These are phyloP conservation scores for Phytopythium helicoides DNA, from an alignment of 352 stramenopile species.

Conservation along the genomic window DNA sequence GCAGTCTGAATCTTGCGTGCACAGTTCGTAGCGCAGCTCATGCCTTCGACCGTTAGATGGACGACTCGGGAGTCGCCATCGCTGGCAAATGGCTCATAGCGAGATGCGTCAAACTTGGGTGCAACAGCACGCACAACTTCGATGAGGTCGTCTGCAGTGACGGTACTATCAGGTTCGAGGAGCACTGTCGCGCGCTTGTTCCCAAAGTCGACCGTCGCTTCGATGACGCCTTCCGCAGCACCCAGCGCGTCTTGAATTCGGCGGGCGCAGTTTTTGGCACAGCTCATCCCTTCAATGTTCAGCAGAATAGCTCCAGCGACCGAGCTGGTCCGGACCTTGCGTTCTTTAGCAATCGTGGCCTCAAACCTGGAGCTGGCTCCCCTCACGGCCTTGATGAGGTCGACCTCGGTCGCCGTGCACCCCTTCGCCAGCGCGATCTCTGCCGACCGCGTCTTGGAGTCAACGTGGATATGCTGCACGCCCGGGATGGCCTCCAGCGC, in stretches of 20 bases:
- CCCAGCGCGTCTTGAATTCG: conserved; percentile 61
- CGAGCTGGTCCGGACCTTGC: conserved; percentile 41
- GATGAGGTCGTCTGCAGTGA: conserved; percentile 73
- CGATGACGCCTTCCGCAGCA: conserved; percentile 47
- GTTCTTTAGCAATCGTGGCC: conserved; percentile 63
- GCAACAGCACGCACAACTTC: conserved; percentile 44
- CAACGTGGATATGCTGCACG: conserved; percentile 82
- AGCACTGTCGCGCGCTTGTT: conserved; percentile 74
- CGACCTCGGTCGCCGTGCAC: conserved; percentile 78
- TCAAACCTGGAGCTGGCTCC: conserved; percentile 73
- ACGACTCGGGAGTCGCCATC: conserved; percentile 71
- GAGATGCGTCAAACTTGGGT: conserved; percentile 48
- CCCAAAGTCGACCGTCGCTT: conserved; percentile 65
- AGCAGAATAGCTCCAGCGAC: conserved; percentile 67
- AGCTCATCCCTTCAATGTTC: conserved; percentile 76
- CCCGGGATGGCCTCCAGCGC: conserved; percentile 79
- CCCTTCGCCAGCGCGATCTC: conserved; percentile 75
- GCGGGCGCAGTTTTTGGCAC: conserved; percentile 54
- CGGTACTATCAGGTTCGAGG: conserved; percentile 48
- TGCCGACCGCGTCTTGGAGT: conserved; percentile 77
- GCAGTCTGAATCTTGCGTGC: conserved; percentile 68
- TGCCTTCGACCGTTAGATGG: conserved; percentile 66
- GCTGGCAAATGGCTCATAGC: conserved; percentile 60
- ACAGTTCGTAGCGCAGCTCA: conserved; percentile 80
- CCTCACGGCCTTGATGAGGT: conserved; percentile 84